Percentiles rank a stretch among this genome's conserved stretches.
phyloP scores from a whole-genome alignment of 139 green algal species.

The Chlamydomonas asymmetrica region DNA sequence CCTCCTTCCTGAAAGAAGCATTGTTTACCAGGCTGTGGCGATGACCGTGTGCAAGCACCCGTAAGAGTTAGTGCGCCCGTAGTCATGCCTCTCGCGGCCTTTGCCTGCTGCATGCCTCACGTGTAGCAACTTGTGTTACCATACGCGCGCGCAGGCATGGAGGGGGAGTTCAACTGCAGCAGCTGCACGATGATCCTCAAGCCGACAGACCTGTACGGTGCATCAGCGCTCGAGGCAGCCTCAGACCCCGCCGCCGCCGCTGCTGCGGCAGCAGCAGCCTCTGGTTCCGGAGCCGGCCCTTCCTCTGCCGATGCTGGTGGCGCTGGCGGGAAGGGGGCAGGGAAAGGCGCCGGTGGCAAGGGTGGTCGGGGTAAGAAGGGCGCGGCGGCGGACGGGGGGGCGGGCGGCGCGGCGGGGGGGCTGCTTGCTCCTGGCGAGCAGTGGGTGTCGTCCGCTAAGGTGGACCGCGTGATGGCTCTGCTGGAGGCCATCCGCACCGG shows the following conservation, averaged over 20 bases:
- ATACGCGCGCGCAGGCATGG: background rate
- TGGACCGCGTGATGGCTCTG: constrained; percentile 53
- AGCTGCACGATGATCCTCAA: constrained; percentile 40
- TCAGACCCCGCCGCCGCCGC: constrained; percentile 5
- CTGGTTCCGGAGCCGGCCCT: background rate
- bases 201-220: constrained; percentile 38
- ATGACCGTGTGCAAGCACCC: too few relatives aligned
- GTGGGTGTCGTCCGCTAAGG: constrained; percentile 41
- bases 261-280: background rate
- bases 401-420: background rate
- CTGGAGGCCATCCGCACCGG: constrained; percentile 25
- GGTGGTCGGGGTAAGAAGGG: constrained; percentile 2
- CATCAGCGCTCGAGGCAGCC: constrained; percentile 50
- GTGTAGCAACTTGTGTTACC: too few relatives aligned
- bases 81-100: too few relatives aligned
- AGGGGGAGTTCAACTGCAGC: constrained; percentile 50
- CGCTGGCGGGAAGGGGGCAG: constrained; percentile 4
- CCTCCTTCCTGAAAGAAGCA: too few relatives aligned
- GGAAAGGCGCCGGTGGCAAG: background rate
- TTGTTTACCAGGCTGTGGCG: too few relatives aligned
- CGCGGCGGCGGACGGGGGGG: background rate
- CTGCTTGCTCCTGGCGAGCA: constrained; percentile 30
- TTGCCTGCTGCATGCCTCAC: too few relatives aligned
- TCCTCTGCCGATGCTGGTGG: background rate
- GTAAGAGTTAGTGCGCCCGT: too few relatives aligned